Evolutionary conservation across 1,284 basidiomycete species (phyloP).

Genomic region (Tylopilus sp.): DNA sequence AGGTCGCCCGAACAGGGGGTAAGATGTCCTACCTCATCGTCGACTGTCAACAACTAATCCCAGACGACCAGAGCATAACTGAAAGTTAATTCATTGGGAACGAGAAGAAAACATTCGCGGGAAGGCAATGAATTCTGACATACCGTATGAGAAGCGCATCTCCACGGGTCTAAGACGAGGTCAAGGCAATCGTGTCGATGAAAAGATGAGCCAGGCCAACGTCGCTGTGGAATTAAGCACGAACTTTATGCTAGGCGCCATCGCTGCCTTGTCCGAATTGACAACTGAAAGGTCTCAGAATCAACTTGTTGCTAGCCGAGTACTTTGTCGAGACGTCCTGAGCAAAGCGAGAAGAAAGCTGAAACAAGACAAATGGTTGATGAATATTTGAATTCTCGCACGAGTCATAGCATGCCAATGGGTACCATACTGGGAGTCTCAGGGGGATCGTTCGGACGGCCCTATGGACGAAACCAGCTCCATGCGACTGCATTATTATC

Average conservation of each 20-base stretch:
- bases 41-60: constrained; percentile 9
- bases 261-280: neutral
- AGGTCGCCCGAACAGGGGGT: neutral
- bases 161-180: neutral
- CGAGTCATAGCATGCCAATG: too few species aligned
- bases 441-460: too few species aligned
- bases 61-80: neutral
- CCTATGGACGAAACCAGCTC: neutral
- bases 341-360: too few species aligned
- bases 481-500: neutral
- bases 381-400: too few species aligned
- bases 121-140: neutral
- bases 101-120: neutral
- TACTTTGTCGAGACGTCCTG: too few species aligned
- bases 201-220: neutral
- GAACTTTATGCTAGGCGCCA: neutral
- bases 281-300: neutral
- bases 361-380: too few species aligned
- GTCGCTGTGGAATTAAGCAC: neutral
- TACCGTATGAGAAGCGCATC: constrained; percentile 1
- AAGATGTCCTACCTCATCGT: constrained; percentile 1
- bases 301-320: neutral
- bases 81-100: neutral
- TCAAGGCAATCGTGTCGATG: neutral
- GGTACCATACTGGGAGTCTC: too few species aligned